Evolutionary conservation across 1,284 basidiomycete genomes (phyloP).

Genomic region (Rhodotorula sp.): DNA sequence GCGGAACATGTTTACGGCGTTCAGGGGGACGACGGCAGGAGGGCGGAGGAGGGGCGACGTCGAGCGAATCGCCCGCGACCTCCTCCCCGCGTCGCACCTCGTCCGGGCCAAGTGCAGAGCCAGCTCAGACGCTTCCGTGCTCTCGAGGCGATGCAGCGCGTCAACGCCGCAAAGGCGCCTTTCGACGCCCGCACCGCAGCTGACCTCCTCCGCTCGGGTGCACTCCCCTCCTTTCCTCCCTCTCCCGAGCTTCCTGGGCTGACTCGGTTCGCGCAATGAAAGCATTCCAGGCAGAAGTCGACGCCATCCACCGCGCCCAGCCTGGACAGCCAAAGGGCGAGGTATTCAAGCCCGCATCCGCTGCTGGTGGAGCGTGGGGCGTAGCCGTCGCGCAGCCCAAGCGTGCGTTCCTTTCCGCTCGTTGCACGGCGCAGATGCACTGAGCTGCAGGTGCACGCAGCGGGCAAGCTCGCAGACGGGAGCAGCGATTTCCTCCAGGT

Average conservation of each 20-base stretch:
- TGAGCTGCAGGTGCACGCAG: background rate
- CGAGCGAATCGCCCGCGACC: background rate
- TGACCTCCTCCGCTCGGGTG: slow-evolving; percentile 8
- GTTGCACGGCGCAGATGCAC: background rate
- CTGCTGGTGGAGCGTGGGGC: slow-evolving; percentile 19
- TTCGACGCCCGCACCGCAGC: slow-evolving; percentile 3
- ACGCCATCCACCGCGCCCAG: slow-evolving; percentile 12
- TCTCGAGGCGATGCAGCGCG: slow-evolving; percentile 3
- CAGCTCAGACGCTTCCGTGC: no score
- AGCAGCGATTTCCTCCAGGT: slow-evolving; percentile 16
- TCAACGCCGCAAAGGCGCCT: background rate
- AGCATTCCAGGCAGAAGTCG: slow-evolving; percentile 27
- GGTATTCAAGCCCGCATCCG: slow-evolving; percentile 12
- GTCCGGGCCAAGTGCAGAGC: no score
- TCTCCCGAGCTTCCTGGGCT: background rate
- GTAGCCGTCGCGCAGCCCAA: slow-evolving; percentile 10
- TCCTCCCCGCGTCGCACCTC: no score
- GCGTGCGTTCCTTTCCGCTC: slow-evolving; percentile 3
- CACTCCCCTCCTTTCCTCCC: background rate
- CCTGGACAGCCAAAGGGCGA: slow-evolving; percentile 6
- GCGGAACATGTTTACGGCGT: slow-evolving; percentile 33
- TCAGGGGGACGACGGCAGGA: background rate
- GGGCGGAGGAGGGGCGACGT: background rate
- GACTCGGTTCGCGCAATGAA: background rate
- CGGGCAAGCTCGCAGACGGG: slow-evolving; percentile 25